These are phyloP conservation scores for Colletotrichum magnum DNA, from an alignment of 2,329 filamentous ascomycete genomes.

Conservation along the genomic window DNA sequence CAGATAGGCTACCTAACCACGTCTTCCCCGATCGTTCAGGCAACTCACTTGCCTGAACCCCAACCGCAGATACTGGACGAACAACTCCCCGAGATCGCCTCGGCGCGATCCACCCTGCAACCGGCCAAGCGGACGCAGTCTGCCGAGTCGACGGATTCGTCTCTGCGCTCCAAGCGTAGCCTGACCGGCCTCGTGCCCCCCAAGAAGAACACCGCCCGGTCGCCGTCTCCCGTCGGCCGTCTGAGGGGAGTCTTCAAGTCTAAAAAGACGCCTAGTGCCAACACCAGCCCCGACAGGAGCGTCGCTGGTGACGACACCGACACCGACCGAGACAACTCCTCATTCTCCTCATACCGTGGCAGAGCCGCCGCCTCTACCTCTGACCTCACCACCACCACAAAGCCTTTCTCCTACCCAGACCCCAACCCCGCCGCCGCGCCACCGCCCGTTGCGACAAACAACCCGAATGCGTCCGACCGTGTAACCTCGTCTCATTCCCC, in stretches of 20 bases:
- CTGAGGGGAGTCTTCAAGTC: slow-evolving; percentile 79
- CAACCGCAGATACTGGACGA: slow-evolving; percentile 57
- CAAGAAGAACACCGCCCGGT: slow-evolving; percentile 65
- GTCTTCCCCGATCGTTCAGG: slow-evolving; percentile 77
- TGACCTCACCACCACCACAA: slow-evolving; percentile 36
- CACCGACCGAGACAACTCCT: slow-evolving; percentile 33
- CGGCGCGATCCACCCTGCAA: slow-evolving; percentile 55
- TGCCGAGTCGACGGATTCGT: slow-evolving; percentile 47
- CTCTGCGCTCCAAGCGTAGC: slow-evolving; percentile 48
- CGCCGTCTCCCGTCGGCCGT: slow-evolving; percentile 78
- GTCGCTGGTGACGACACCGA: slow-evolving; percentile 41
- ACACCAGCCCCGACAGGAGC: slow-evolving; percentile 54
- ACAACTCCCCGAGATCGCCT: slow-evolving; percentile 44
- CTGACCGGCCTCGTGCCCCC: slow-evolving; percentile 59
- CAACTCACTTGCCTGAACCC: slow-evolving; percentile 64
- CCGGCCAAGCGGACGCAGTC: slow-evolving; percentile 51
- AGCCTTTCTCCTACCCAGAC: slow-evolving; percentile 19
- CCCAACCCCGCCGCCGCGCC: slow-evolving; percentile 11
- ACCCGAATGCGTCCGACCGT: slow-evolving; percentile 28
- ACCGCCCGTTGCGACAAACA: slow-evolving; percentile 29
- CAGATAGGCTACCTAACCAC: slow-evolving; percentile 78
- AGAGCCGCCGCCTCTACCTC: slow-evolving; percentile 38
- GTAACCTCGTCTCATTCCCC: slow-evolving; percentile 36
- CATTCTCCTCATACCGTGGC: slow-evolving; percentile 28
- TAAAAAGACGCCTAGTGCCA: slow-evolving; percentile 64